Evolutionary conservation across 331 rosid genomes (phyloP), one percentile per base, ranked within the genome.

Genomic region (Stylosanthes scabra): DNA sequence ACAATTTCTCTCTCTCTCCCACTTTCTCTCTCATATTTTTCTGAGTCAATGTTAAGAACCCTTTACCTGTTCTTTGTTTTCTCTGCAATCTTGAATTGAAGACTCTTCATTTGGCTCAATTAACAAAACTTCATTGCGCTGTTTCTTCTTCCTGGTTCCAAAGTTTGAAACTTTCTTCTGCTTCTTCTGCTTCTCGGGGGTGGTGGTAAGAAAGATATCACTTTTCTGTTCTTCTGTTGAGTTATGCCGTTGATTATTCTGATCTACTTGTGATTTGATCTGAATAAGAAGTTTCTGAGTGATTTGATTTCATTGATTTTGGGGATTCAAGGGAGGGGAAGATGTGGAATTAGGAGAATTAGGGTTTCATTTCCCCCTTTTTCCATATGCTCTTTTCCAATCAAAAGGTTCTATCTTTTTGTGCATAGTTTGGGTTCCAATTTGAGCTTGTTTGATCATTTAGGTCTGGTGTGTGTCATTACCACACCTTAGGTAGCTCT

Each of bases 281-380:
- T 11, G 6, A 70, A 74, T 68, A 6, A 1, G 40, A 34, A 27
- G 62, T 34, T 42, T 59, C 55, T 31, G 20, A 28, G 45, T 16
- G 13, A 5, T 44, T 44, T 37, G 45, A 37, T 47, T 49, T 51
- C 65, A 51, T 77, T 67, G 45, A 49, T 77, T 69, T 29, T 46
- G 3, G 52, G n/a, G 3, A 45, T 55, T 51, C 7, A 7, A 11
- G 70, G 6, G 52, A 41, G 59, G 64, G 9, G 59, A 80, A 39
- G 63, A 77, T 86, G 93, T 11, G 74, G 78, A 73, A 68, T 77
- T 92, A 89, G 86, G 83, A 70, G 4, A 42, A 46, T 75, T 51
- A 64, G 42, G 25, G 5, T 25, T n/a, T 10, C 5, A 0, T 10
- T 10, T 10, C 51, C 13, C 13, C 51, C 6, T 11, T 58, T 70